A percentile compares a stretch with the other conserved stretches of the same genome.
phyloP scores from a whole-genome alignment of 73 alveolate species.

The Paramecium primaurelia region DNA sequence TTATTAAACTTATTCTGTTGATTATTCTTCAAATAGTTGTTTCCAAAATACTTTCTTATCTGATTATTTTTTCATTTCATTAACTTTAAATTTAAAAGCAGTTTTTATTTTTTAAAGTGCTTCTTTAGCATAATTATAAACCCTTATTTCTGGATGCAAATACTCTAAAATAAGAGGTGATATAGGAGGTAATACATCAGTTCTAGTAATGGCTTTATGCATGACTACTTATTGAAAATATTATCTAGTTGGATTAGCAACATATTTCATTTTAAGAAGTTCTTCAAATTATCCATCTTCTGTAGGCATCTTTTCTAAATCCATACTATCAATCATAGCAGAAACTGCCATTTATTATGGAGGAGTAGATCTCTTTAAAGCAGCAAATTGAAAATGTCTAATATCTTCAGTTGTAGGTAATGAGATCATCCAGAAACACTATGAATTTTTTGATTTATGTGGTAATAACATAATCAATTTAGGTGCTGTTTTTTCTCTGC shows the following conservation, averaged over 20 bases:
- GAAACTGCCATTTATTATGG: conserved; percentile 80
- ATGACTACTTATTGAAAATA: conserved; percentile 87
- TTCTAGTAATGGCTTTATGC: conserved; percentile 81
- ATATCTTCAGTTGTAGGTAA: conserved; percentile 94
- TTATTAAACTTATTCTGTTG: conserved; percentile 65
- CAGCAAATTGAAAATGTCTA: conserved; percentile 90
- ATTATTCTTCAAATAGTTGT: conserved; percentile 67
- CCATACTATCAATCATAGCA: conserved; percentile 82
- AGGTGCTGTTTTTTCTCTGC: conserved; percentile 81
- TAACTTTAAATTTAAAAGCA: conserved; percentile 82
- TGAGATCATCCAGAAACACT: conserved; percentile 82
- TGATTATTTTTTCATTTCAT: conserved; percentile 73
- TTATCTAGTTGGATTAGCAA: conserved; percentile 91
- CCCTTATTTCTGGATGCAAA: conserved; percentile 83
- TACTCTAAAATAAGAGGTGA: conserved; percentile 81
- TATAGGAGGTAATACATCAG: conserved; percentile 79
- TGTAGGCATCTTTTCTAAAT: conserved; percentile 73
- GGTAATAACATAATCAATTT: conserved; percentile 90
- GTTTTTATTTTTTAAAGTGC: conserved; percentile 72
- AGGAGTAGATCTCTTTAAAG: conserved; percentile 79
- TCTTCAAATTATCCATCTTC: conserved; percentile 79
- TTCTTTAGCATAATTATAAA: conserved; percentile 72
- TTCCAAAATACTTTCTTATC: conserved; percentile 84
- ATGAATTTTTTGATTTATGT: conserved; percentile 74
- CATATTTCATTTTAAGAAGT: conserved; percentile 73